Base-by-base conservation (phyloP, 345 rosid genomes). In the Dimocarpus longan region DNA sequence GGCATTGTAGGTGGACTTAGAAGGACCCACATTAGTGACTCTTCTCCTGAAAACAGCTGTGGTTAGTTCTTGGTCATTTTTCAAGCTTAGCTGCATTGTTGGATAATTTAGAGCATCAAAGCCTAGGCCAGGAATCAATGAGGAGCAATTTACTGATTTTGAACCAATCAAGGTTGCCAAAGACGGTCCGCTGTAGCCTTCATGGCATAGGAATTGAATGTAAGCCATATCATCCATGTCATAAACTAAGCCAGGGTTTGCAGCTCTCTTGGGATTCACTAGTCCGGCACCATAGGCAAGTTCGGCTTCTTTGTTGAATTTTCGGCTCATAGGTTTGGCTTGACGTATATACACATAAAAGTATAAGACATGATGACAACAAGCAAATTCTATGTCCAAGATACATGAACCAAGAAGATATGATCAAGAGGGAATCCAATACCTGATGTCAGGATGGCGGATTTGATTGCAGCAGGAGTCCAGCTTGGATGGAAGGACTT, bases 361-460 rank as follows among this genome's bases (percentile, higher is more conserved):
- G 18, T 24, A 73, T 76, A 68, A 77, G 74, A 8, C 77, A 82
- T 48, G 42, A 40, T 19, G 50, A 57, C 5, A 24, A 15, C 3
- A 42, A 19, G 22, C 2, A 42, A 13, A 70, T 9, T 22, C 40
- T n/a, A 5, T 70, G 74, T 48, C 60, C 57, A 39, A 37, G 50
- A 56, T 5, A 19, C 32, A 13, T 72, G 37, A 32, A 37, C 40
- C 32, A 52, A n/a, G 32, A 57, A 59, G 32, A 68, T 42, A 44
- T 26, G 24, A n/a, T 21, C 19, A 21, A 40, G 24, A 79, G 63
- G 59, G 59, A 10, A 32, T 5, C 5, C 6, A 46, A 1, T 39
- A 94, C 98, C 97, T 84, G 98, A 88, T 73, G 98, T 93, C 39
- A 95, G 82, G 84, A 95, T 92, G 72, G 98, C 97, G 18, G 98